Conservation (phyloP, 164 flowering plant genomes). For the Berberis vulgaris region DNA sequence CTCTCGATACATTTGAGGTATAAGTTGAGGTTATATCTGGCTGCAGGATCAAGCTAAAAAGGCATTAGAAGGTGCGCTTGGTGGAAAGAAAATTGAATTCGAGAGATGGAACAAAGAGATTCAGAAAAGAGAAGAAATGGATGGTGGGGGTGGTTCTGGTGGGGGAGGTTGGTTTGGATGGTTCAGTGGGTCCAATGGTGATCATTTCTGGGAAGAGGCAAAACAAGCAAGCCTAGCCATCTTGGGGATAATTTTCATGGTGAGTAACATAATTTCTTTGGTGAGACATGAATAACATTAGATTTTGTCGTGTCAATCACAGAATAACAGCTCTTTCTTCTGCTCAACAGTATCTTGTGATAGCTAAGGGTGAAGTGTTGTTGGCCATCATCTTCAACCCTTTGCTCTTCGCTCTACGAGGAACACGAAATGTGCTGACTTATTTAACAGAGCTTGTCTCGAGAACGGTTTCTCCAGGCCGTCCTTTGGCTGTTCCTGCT, state of each 20-base stretch:
- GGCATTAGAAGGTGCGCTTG: constrained; percentile 89
- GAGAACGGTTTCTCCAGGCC: constrained; percentile 19
- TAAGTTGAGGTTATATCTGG: background rate
- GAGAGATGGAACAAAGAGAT: constrained; percentile 92
- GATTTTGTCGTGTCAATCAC: background rate
- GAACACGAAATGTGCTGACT: constrained; percentile 43
- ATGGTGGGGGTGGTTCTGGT: constrained; percentile 54
- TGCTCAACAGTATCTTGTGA: constrained; percentile 49
- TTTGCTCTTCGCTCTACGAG: constrained; percentile 53
- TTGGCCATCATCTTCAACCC: constrained; percentile 72
- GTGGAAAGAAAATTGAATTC: constrained; percentile 76
- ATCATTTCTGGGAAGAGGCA: constrained; percentile 79
- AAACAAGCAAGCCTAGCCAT: constrained; percentile 61
- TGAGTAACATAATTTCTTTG: constrained; percentile 16
- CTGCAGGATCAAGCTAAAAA: constrained; percentile 82
- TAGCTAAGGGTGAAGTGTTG: constrained; percentile 71
- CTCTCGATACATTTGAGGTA: background rate
- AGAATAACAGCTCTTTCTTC: constrained; percentile 3
- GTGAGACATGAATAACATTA: background rate
- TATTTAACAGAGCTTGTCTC: constrained; percentile 29
- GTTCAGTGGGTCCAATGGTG: constrained; percentile 69
- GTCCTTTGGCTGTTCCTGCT: constrained; percentile 11
- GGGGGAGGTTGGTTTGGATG: constrained; percentile 91
- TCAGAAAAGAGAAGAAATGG: constrained; percentile 59
- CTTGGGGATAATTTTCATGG: constrained; percentile 55